Conservation (phyloP, 495 filamentous ascomycete species). For the Tuber aestivum region DNA sequence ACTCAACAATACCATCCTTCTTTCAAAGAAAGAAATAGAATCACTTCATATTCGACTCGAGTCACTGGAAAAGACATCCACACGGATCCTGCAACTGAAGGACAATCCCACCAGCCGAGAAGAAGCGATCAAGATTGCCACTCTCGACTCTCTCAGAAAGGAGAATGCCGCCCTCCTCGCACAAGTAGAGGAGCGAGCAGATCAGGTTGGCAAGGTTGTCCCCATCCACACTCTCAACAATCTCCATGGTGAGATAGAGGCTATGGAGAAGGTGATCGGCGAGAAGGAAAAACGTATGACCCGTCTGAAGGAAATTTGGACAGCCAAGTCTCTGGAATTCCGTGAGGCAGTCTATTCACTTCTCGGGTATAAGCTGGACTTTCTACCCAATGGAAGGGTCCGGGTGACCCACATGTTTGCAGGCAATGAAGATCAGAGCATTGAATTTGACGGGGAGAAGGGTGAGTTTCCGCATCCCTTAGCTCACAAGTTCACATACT, state of each 20-base stretch:
- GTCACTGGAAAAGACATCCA: slow-evolving; percentile 67
- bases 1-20: slow-evolving; percentile 57
- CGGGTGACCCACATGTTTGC: slow-evolving; percentile 53
- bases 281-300: slow-evolving; percentile 77
- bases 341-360: slow-evolving; percentile 83
- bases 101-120: slow-evolving; percentile 81
- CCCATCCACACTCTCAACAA: slow-evolving; percentile 72
- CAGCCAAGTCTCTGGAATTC: slow-evolving; percentile 81
- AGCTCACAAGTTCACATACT: neutral
- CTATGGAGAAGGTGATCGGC: slow-evolving; percentile 64
- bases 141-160: slow-evolving; percentile 65
- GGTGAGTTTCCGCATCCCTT: slow-evolving; percentile 40
- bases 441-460: slow-evolving; percentile 93
- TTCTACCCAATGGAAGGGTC: slow-evolving; percentile 88
- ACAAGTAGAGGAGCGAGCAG: slow-evolving; percentile 56
- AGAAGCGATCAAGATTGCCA: slow-evolving; percentile 73
- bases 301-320: slow-evolving; percentile 84
- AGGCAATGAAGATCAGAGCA: slow-evolving; percentile 71
- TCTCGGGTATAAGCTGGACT: slow-evolving; percentile 86
- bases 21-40: slow-evolving; percentile 39
- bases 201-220: slow-evolving; percentile 49
- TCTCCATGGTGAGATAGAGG: slow-evolving; percentile 62
- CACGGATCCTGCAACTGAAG: slow-evolving; percentile 77
- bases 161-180: slow-evolving; percentile 80
- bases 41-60: slow-evolving; percentile 45